A percentile compares a stretch with the other conserved stretches of the same genome.
Conservation (phyloP, 345 rosid genomes). For the Brassica napus region Da-Ae NC_063440.1:26510501-26511000, state of each 20-base stretch:
- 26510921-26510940: not conserved
- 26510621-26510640: constrained; percentile 48
- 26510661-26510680: constrained; percentile 51
- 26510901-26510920: not conserved
- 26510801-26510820: constrained; percentile 45
- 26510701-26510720: constrained; percentile 42
- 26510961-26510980: constrained; percentile 42
- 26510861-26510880: not conserved
- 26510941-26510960: constrained; percentile 25
- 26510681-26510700: constrained; percentile 48
- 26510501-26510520: constrained; percentile 61
- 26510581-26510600: not conserved
- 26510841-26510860: constrained; percentile 46
- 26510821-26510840: constrained; percentile 45
- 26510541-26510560: constrained; percentile 35
- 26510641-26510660: constrained; percentile 45
- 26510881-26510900: not conserved
- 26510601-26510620: not conserved
- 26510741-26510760: constrained; percentile 63
- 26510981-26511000: constrained; percentile 42
- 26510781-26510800: constrained; percentile 26
- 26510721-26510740: constrained; percentile 44
- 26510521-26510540: constrained; percentile 50
- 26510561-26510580: not conserved
- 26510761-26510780: constrained; percentile 53